These are phyloP conservation scores for Trichocomaceae sp. DNA, from an alignment of 2,329 filamentous ascomycete species.

Conservation along the genomic window DNA sequence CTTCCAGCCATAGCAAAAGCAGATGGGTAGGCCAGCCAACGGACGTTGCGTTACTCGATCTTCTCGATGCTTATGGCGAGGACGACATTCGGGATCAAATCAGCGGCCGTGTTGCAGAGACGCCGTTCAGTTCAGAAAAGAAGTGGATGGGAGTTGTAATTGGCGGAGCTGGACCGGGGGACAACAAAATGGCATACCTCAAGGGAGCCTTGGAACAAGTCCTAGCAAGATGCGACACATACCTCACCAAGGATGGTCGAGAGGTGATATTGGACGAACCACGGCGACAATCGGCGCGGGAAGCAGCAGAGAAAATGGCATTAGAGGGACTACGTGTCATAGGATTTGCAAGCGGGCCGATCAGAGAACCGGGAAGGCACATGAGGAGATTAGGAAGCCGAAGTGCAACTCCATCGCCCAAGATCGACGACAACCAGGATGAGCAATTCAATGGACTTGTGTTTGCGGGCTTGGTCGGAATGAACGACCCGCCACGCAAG, in stretches of 20 bases:
- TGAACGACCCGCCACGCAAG: conserved; percentile 91
- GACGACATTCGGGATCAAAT: conserved; percentile 84
- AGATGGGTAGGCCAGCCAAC: conserved; percentile 96
- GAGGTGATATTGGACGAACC: conserved; percentile 78
- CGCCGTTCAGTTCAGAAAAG: conserved; percentile 90
- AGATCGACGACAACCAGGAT: conserved; percentile 35
- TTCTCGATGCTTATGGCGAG: conserved; percentile 84
- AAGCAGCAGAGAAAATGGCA: conserved; percentile 81
- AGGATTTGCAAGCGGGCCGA: conserved; percentile 81
- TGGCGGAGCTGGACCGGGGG: conserved; percentile 45
- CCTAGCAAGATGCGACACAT: conserved; percentile 80
- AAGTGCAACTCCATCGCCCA: conserved; percentile 42
- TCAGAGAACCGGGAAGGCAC: conserved; percentile 43
- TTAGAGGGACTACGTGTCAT: conserved; percentile 82
- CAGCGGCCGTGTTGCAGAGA: conserved; percentile 74
- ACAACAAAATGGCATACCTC: conserved; percentile 82
- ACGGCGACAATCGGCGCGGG: conserved; percentile 64
- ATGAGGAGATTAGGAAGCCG: conserved; percentile 47
- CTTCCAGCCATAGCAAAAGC: conserved; percentile 62
- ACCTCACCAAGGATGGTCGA: conserved; percentile 75
- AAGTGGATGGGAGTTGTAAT: conserved; percentile 99
- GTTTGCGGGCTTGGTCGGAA: conserved; percentile 89
- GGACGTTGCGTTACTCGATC: conserved; percentile 91
- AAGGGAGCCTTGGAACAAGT: conserved; percentile 91
- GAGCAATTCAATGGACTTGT: conserved; percentile 75